Conservation (phyloP, 2,329 filamentous ascomycete genomes). For the Sarocladiaceae sp. region DNA sequence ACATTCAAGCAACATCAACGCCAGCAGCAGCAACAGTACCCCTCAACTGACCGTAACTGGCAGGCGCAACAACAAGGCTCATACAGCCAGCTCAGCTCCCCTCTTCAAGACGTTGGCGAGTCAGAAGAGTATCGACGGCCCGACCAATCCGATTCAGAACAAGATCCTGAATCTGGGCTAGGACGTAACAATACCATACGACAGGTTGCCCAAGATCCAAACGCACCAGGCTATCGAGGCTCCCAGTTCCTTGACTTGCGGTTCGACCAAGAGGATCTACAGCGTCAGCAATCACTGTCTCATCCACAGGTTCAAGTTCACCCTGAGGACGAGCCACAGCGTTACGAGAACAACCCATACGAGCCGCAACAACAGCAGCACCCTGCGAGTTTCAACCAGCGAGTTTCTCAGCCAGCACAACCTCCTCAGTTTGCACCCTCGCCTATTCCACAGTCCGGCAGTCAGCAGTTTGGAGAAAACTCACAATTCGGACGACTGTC, state of each 20-base stretch:
- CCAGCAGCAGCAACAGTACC: slow-evolving; percentile 12
- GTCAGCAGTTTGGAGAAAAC: slow-evolving; percentile 19
- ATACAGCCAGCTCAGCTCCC: slow-evolving; percentile 35
- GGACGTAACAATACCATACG: slow-evolving; percentile 36
- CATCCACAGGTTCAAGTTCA: slow-evolving; percentile 29
- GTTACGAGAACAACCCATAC: slow-evolving; percentile 23
- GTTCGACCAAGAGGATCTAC: slow-evolving; percentile 15
- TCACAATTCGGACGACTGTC: not conserved
- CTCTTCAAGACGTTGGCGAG: slow-evolving; percentile 38
- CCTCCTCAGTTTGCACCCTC: slow-evolving; percentile 22
- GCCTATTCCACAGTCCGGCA: slow-evolving; percentile 23
- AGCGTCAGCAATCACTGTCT: slow-evolving; percentile 23
- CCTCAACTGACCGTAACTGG: slow-evolving; percentile 16
- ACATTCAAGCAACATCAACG: slow-evolving; percentile 13
- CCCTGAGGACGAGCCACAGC: slow-evolving; percentile 16
- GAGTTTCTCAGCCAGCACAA: not conserved
- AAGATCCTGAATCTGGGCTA: slow-evolving; percentile 22
- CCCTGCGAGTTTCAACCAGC: slow-evolving; percentile 13
- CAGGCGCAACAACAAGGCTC: slow-evolving; percentile 30
- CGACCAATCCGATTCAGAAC: slow-evolving; percentile 32
- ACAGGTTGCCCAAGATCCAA: slow-evolving; percentile 38
- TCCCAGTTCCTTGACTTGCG: not conserved
- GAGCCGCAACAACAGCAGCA: slow-evolving; percentile 33
- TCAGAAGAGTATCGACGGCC: slow-evolving; percentile 28
- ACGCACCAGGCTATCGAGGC: not conserved